Base-by-base conservation (phyloP, 2,329 filamentous ascomycete genomes). In the Pochonia chlamydosporia region DNA sequence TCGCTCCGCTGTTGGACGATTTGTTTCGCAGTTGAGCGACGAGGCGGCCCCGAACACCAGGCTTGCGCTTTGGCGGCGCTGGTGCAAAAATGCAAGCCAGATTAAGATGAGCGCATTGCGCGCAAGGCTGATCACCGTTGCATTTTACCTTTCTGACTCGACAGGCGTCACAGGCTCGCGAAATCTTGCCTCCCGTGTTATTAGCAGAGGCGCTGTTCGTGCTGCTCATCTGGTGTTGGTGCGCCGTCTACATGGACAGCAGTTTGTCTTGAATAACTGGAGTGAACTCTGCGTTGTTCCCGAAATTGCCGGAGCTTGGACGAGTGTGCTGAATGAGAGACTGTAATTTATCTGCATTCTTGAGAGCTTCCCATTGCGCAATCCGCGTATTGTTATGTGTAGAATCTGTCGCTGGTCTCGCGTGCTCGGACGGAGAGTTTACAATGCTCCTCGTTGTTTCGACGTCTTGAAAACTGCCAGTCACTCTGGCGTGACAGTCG, bases 111-210 rank as follows among this genome's bases (percentile, higher is more conserved):
- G 58, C 56, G 49, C 66, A 69, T 42, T 67, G 65, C 1, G 62
- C 60, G 44, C 66, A 69, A 1, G 66, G 66, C 36, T 53, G 52
- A 18, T 50, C 48, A 47, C 61, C 62, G 40, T 61, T 67, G 53
- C 66, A 68, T 44, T 60, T 62, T 30, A 68, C 66, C 51, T 68
- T 68, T 43, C 66, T 62, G 44, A 68, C 54, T 31, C 66, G 63
- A 50, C 66, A 68, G 40, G 63, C 63, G 49, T 68, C 64, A 53
- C 66, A 68, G 46, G 66, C 66, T 39, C 58, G 59, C 35, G 58
- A 51, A 20, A 55, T 43, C 46, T 55, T 56, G 42, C 41, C 45
- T 13, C 35, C 49, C 16, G 37, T 36, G 44, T 16, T 43, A 25
- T 33, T 33, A 20, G 40, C 24, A 33, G 43, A 14, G 43, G 43